Evolutionary conservation across 2,329 filamentous ascomycete genomes (phyloP).

Genomic region (Alternaria ventricosa): DNA sequence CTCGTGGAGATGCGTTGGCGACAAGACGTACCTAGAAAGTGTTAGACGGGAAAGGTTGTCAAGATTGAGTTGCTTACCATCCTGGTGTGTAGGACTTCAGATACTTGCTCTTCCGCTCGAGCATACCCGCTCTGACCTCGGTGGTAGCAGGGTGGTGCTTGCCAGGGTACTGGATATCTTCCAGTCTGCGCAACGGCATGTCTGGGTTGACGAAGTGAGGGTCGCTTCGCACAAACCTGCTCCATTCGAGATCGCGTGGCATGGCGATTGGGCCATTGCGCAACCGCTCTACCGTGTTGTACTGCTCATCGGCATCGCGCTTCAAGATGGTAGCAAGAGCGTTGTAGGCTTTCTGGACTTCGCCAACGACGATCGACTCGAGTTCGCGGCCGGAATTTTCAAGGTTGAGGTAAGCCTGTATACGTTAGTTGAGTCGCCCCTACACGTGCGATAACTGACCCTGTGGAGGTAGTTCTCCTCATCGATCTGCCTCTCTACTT

Average conservation of each 20-base stretch:
- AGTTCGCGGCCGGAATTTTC: slow-evolving; percentile 94
- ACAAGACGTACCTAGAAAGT: slow-evolving; percentile 81
- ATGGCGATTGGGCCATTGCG: slow-evolving; percentile 87
- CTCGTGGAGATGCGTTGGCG: slow-evolving; percentile 95
- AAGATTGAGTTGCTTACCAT: slow-evolving; percentile 67
- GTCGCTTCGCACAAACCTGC: slow-evolving; percentile 77
- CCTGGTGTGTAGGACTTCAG: slow-evolving; percentile 96
- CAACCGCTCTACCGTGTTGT: slow-evolving; percentile 79
- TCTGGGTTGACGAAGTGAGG: slow-evolving; percentile 87
- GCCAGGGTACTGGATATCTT: slow-evolving; percentile 90
- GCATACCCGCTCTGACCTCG: slow-evolving; percentile 86
- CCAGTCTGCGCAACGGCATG: slow-evolving; percentile 75
- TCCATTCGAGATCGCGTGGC: slow-evolving; percentile 94
- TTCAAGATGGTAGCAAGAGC: slow-evolving; percentile 90
- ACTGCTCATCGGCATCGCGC: slow-evolving; percentile 84
- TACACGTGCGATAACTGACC: slow-evolving; percentile 57
- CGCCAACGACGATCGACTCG: slow-evolving; percentile 93
- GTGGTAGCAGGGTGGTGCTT: slow-evolving; percentile 82
- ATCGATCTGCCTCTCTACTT: slow-evolving; percentile 90
- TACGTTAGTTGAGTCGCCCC: slow-evolving; percentile 14
- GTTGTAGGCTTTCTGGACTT: slow-evolving; percentile 98
- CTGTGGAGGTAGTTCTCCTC: slow-evolving; percentile 97
- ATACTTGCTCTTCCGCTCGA: slow-evolving; percentile 99
- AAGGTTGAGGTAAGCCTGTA: slow-evolving; percentile 87
- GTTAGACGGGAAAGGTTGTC: slow-evolving; percentile 8